Evolutionary conservation across 176 grass and related monocot species (phyloP), one percentile per base, ranked within the genome.

Genomic region (Eremochloa ophiuroides): DNA sequence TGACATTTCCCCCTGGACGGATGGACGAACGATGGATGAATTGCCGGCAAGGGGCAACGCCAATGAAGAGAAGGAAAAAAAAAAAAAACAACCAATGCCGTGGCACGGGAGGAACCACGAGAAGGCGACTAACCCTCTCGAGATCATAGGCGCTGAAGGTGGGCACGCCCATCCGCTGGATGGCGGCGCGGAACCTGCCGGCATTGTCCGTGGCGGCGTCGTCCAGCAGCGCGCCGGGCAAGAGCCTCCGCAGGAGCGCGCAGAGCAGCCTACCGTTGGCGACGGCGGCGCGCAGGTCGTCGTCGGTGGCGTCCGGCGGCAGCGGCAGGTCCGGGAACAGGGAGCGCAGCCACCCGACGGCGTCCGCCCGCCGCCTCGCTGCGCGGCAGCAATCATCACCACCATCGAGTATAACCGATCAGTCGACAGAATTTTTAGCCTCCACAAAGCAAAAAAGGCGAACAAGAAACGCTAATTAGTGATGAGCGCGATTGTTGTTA

Each of bases 61-160:
- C 20, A 68, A 29, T 3, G 5, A 17, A 50, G 12, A 8, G 5
- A 17, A 50, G 12, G 12, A 68, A 41, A 2, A 4, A 26, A 11
- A 3, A 28, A 0, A 87, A 66, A 10, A 8, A n/a, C n/a, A n/a
- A n/a, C n/a, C 2, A 29, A 34, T 41, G 74, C 7, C 43, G 12
- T 3, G 29, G 16, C 26, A 5, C 18, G 31, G 26, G 30, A 28
- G 47, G 22, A 75, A 10, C n/a, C n/a, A n/a, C 8, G 48, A 40
- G 48, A 69, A 84, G 3, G 39, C 61, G 47, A 80, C 75, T 63
- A 44, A 88, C 86, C 79, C 71, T 78, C 80, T 92, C 86, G 34
- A 92, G 83, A 79, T 92, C 86, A 4, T 81, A 83, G 28, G 82
- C 69, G 74, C 76, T 88, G 86, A 92, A 92, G 63, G 69, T 80